Percentiles rank a stretch among this genome's conserved stretches.
Evolutionary conservation across 2,329 filamentous ascomycete genomes (phyloP).

Genomic region (Emergomyces orientalis): DNA sequence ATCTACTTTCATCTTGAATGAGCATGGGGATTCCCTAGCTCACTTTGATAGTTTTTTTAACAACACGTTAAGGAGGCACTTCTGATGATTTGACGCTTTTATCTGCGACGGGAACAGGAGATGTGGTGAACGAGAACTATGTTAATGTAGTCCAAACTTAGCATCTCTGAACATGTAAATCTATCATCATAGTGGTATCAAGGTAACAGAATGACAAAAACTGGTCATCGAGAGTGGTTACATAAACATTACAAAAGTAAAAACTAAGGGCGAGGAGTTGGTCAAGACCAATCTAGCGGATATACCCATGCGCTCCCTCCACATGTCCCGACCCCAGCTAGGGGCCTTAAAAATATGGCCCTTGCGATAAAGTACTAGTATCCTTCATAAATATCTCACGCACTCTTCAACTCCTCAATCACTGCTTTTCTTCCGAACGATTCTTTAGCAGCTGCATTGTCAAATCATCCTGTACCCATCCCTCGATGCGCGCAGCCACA

Average conservation of each 20-base stretch:
- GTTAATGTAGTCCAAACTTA: neutral
- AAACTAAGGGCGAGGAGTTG: neutral
- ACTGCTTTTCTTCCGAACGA: conserved; percentile 3
- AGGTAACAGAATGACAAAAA: neutral
- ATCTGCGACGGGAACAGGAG: neutral
- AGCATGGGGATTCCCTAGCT: neutral
- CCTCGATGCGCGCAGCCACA: conserved; percentile 55
- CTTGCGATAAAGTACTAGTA: neutral
- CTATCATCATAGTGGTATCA: conserved; percentile 3
- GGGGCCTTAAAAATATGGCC: neutral
- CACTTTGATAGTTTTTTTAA: neutral
- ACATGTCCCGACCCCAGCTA: neutral
- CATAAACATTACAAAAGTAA: neutral
- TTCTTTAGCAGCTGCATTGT: conserved; percentile 12
- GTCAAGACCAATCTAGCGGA: neutral
- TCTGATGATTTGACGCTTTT: neutral
- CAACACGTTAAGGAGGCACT: neutral
- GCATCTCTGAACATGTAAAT: neutral
- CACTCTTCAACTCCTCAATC: neutral
- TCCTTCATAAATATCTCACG: neutral
- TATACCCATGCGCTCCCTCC: neutral
- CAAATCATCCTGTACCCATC: conserved; percentile 48
- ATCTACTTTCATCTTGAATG: neutral
- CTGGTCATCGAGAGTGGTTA: neutral
- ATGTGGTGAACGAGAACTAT: neutral